phyloP scores from a whole-genome alignment of 2,329 filamentous ascomycete species.

The Clonostachys rosea region DNA sequence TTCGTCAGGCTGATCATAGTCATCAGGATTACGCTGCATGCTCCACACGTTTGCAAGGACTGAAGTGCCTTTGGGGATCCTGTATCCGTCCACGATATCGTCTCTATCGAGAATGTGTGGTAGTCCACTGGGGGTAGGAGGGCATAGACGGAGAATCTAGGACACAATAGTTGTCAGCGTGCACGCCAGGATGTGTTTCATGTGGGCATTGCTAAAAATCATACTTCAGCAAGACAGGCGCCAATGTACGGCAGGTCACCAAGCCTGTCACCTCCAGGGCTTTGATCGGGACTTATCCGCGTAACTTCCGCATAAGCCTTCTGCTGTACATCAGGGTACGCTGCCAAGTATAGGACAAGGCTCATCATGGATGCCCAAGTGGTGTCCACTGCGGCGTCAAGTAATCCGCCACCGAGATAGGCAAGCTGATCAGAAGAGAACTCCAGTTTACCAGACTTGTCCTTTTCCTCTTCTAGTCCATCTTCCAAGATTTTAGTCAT shows the following conservation, averaged over 20 bases:
- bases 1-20: slow-evolving; percentile 11
- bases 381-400: background rate
- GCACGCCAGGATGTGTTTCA: background rate
- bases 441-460: background rate
- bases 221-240: background rate
- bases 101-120: background rate
- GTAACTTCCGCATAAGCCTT: slow-evolving; percentile 19
- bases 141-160: background rate
- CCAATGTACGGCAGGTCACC: slow-evolving; percentile 3
- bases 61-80: slow-evolving; percentile 44
- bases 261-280: slow-evolving; percentile 19
- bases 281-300: slow-evolving; percentile 5
- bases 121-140: background rate
- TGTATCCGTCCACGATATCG: slow-evolving; percentile 7
- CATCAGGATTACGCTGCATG: slow-evolving; percentile 2
- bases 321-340: slow-evolving; percentile 10
- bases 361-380: slow-evolving; percentile 1
- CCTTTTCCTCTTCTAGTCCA: background rate
- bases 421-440: background rate
- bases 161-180: background rate
- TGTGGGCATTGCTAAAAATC: background rate
- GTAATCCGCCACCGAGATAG: background rate
- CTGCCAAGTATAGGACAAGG: background rate
- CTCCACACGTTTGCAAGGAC: slow-evolving; percentile 32
- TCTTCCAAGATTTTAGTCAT: background rate